phyloP scores from a whole-genome alignment of 495 filamentous ascomycete genomes.

The Hyaloscypha variabilis region DNA sequence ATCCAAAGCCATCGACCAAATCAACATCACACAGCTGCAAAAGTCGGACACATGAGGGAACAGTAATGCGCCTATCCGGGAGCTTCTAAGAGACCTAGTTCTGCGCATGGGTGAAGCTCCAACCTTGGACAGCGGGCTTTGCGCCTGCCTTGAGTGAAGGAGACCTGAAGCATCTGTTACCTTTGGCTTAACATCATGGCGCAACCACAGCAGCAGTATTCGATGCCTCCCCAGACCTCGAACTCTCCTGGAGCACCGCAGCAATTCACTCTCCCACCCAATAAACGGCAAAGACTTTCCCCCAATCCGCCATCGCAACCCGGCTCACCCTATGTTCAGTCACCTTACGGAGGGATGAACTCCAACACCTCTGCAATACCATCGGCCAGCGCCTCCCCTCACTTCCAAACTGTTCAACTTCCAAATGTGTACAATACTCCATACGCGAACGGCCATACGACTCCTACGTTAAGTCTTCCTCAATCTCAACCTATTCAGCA shows the following conservation, averaged over 20 bases:
- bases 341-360: conserved; percentile 51
- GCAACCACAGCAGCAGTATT: conserved; percentile 62
- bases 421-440: conserved; percentile 34
- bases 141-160: conserved; percentile 33
- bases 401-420: conserved; percentile 28
- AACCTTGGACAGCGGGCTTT: conserved; percentile 40
- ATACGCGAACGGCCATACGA: conserved; percentile 32
- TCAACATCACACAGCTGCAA: conserved; percentile 29
- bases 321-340: conserved; percentile 43
- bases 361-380: conserved; percentile 39
- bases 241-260: conserved; percentile 45
- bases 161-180: conserved; percentile 3
- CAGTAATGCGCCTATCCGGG: background rate
- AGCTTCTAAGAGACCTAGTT: background rate
- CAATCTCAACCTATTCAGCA: conserved; percentile 15
- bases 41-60: background rate
- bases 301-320: conserved; percentile 61
- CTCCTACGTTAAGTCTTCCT: conserved; percentile 21
- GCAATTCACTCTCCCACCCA: conserved; percentile 37
- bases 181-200: conserved; percentile 54
- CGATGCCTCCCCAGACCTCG: conserved; percentile 52
- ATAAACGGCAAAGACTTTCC: conserved; percentile 71
- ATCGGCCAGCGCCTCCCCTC: conserved; percentile 33
- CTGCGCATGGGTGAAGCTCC: conserved; percentile 25
- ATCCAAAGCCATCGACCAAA: conserved; percentile 16